These are phyloP conservation scores for Coniochaeta ligniaria DNA, from an alignment of 2,329 filamentous ascomycete species.

Conservation along the genomic window DNA sequence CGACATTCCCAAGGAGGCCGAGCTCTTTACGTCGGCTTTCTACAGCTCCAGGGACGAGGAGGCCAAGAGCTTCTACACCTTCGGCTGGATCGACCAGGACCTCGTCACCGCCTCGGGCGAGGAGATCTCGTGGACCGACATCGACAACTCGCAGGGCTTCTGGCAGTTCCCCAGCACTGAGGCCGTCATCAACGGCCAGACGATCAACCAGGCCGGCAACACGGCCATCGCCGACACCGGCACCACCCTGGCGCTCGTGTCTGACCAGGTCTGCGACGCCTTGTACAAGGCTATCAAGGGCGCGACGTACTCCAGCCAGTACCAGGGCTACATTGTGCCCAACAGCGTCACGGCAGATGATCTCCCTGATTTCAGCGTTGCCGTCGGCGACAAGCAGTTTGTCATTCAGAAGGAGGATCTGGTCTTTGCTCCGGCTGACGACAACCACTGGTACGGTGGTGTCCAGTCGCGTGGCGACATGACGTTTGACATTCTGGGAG, in stretches of 20 bases:
- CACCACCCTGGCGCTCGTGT: conserved; percentile 59
- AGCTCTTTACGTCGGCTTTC: conserved; percentile 59
- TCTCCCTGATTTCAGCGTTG: conserved; percentile 55
- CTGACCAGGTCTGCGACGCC: conserved; percentile 51
- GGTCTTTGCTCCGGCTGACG: conserved; percentile 46
- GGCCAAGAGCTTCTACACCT: conserved; percentile 59
- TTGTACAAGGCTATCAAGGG: conserved; percentile 60
- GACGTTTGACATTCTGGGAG: conserved; percentile 57
- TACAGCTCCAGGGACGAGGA: conserved; percentile 46
- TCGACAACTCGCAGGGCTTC: conserved; percentile 60
- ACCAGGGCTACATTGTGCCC: conserved; percentile 61
- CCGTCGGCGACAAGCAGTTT: conserved; percentile 55
- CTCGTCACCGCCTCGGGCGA: conserved; percentile 45
- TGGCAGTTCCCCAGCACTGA: conserved; percentile 58
- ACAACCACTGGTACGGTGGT: conserved; percentile 53
- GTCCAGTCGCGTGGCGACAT: conserved; percentile 56
- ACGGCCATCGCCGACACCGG: conserved; percentile 66
- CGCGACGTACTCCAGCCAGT: conserved; percentile 42
- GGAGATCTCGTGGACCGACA: conserved; percentile 50
- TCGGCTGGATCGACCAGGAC: conserved; percentile 63
- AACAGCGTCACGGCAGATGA: conserved; percentile 38
- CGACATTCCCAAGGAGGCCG: conserved; percentile 36
- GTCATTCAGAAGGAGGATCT: conserved; percentile 57
- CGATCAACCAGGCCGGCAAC: conserved; percentile 44
- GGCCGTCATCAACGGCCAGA: conserved; percentile 49